These are phyloP conservation scores for Blastocystis sp. DNA, from an alignment of 352 stramenopile genomes.

Conservation along the genomic window DNA sequence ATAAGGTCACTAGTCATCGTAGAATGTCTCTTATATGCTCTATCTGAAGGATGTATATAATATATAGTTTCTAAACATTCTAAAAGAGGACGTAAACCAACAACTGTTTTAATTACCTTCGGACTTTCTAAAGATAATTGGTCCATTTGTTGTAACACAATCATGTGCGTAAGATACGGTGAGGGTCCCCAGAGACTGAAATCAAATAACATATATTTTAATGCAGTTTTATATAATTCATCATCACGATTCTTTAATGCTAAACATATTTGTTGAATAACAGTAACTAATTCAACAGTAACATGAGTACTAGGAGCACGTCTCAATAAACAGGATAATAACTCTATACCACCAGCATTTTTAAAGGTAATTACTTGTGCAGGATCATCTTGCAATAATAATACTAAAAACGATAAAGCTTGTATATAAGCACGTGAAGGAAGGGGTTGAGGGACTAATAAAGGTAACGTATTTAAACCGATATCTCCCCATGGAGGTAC, in stretches of 20 bases:
- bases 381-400: conserved; percentile 28
- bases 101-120: conserved; percentile 13
- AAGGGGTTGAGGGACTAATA: conserved; percentile 20
- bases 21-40: conserved; percentile 14
- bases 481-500: conserved; percentile 21
- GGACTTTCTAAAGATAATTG: background rate
- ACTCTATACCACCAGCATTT: conserved; percentile 26
- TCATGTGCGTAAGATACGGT: conserved; percentile 19
- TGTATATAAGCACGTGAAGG: conserved; percentile 19
- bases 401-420: conserved; percentile 20
- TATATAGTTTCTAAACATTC: conserved; percentile 29
- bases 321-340: conserved; percentile 24
- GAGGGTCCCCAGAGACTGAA: conserved; percentile 31
- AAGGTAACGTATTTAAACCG: background rate
- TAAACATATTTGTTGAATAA: conserved; percentile 33
- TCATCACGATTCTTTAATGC: conserved; percentile 27
- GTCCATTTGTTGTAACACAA: conserved; percentile 7
- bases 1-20: conserved; percentile 23
- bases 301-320: conserved; percentile 23
- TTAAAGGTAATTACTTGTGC: conserved; percentile 31
- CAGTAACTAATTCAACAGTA: conserved; percentile 24
- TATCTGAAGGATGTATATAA: conserved; percentile 6
- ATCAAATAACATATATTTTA: conserved; percentile 35
- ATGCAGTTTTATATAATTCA: conserved; percentile 16
- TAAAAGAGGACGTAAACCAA: conserved; percentile 22